phyloP scores from a whole-genome alignment of 768 basidiomycete species.

The Ramaria sp. region DNA sequence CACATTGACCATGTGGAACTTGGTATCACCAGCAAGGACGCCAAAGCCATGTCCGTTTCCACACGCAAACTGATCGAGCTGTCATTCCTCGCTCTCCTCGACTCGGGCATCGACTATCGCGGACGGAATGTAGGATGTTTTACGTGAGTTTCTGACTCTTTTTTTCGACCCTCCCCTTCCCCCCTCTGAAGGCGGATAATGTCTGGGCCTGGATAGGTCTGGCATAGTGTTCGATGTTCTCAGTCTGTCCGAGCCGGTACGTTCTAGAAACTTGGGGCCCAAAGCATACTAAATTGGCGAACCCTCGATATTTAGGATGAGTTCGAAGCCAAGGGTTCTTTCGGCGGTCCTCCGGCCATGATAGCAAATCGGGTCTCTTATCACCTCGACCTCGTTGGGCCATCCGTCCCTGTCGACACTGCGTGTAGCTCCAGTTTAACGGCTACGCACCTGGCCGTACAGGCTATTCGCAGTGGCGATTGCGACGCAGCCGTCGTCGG shows the following conservation, averaged over 20 bases:
- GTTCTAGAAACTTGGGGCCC: constrained; percentile 2
- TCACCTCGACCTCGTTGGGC: constrained; percentile 11
- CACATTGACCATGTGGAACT: constrained; percentile 31
- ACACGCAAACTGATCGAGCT: constrained; percentile 28
- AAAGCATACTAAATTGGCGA: neutral
- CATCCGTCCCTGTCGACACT: constrained; percentile 12
- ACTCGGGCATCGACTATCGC: constrained; percentile 37
- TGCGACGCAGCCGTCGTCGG: constrained; percentile 13
- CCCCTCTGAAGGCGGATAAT: neutral
- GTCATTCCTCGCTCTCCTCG: constrained; percentile 30
- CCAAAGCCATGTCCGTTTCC: constrained; percentile 22
- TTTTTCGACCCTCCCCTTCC: too few species aligned
- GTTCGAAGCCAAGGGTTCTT: constrained; percentile 17
- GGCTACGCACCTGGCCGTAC: constrained; percentile 13
- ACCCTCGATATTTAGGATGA: neutral
- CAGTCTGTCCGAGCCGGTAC: constrained; percentile 21
- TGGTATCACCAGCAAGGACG: constrained; percentile 28
- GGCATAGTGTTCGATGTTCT: constrained; percentile 19
- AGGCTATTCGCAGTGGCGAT: constrained; percentile 12
- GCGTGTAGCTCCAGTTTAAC: constrained; percentile 12
- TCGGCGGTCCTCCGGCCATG: constrained; percentile 24
- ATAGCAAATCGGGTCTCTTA: constrained; percentile 24
- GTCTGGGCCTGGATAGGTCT: constrained; percentile 19
- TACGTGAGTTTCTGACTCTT: neutral
- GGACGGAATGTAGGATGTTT: constrained; percentile 31